Evolutionary conservation across 2,329 filamentous ascomycete genomes (phyloP), one percentile per base, ranked within the genome.

Genomic region (Botryotinia convoluta): DNA sequence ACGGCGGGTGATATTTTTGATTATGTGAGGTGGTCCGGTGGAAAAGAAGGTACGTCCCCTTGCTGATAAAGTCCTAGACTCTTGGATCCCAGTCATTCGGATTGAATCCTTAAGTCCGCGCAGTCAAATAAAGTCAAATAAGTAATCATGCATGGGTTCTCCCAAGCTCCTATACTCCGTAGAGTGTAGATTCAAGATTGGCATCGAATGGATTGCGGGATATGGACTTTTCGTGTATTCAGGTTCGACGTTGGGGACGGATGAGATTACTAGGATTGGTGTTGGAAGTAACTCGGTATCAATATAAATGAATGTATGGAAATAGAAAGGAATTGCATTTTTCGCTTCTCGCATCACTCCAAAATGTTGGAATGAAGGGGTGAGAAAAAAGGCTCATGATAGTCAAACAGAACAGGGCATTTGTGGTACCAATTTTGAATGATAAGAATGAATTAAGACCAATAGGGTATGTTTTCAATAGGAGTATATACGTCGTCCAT

Each of bases 1-100:
- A 20, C 65, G 48, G 65, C 48, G 48, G 48, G 37, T 69, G 65
- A 69, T 62, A 62, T 14, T 39, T 54, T 57, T 42, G 45, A 67
- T 67, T 67, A 67, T 67, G 64, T 67, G 64, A 67, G 45, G 35
- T 54, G 45, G n/a, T 42, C 45, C 51, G 45, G 64, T 42, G 45
- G n/a, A 57, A 35, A 69, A 42, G 26, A 16, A n/a, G 29, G 14
- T 35, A 18, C 44, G 44, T 67, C 22, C 22, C 63, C 32, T 67
- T 37, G 63, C 44, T 51, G 44, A 48, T 51, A 35, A 45, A 51
- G n/a, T 57, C 22, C 63, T 68, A n/a, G 45, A 54, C 48, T 18
- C 39, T 57, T 18, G n/a, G 35, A 57, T n/a, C 64, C 64, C n/a
- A 39, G 64, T 68, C 35, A 20, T 32, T 42, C 64, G 64, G 48